A percentile compares a stretch with the other conserved stretches of the same genome.
These are phyloP conservation scores for Gynochthodes officinalis DNA, from an alignment of 257 asterid genomes.

Conservation along the genomic window DNA sequence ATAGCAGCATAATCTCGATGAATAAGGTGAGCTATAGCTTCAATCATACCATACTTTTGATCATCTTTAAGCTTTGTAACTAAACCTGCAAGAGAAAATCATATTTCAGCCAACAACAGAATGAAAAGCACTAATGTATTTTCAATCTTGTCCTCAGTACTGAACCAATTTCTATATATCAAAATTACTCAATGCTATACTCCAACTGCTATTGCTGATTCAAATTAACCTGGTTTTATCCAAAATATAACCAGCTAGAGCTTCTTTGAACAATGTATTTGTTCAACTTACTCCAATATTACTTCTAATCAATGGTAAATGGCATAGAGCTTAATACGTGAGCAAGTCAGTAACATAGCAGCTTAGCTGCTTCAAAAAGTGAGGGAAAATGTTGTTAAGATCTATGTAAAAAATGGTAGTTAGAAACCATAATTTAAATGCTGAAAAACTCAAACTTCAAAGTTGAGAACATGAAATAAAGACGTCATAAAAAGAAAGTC, in stretches of 20 bases:
- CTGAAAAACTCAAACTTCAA: not conserved
- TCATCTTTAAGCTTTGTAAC: conserved; percentile 95
- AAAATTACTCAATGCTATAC: not conserved
- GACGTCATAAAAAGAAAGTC: not conserved
- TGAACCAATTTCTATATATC: not conserved
- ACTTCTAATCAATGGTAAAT: not conserved
- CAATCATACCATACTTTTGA: conserved; percentile 96
- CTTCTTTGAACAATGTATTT: not conserved
- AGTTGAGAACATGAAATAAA: not conserved
- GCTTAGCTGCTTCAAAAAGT: not conserved
- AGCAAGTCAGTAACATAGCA: not conserved
- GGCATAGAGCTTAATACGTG: not conserved
- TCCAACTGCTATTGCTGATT: not conserved
- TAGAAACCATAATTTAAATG: not conserved
- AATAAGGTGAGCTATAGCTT: conserved; percentile 97
- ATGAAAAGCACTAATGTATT: not conserved
- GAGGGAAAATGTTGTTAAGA: not conserved
- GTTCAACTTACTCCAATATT: not conserved
- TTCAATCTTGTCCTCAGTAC: conserved; percentile 1
- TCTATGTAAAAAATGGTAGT: not conserved
- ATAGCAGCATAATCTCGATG: conserved; percentile 96
- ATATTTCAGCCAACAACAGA: not conserved
- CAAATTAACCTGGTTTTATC: not conserved
- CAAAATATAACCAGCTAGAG: not conserved
- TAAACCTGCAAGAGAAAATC: conserved; percentile 55